These are phyloP conservation scores for Eutrema heterophyllum DNA, from an alignment of 345 rosid genomes.

Conservation along the genomic window DNA sequence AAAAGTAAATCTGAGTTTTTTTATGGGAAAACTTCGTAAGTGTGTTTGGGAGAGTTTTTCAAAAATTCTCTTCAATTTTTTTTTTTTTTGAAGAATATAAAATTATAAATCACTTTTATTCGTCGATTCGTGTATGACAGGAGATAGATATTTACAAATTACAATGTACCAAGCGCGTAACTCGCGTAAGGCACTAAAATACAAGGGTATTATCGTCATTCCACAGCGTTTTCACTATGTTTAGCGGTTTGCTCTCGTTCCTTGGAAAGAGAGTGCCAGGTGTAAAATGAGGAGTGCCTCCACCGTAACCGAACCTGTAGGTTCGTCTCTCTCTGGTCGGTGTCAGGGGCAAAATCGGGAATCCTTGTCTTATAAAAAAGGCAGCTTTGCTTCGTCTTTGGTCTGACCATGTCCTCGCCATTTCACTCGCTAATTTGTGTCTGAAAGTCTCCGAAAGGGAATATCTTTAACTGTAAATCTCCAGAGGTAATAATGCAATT, in stretches of 20 bases:
- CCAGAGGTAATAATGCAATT: slow-evolving; percentile 2
- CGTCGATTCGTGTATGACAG: not conserved
- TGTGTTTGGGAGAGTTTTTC: too few species aligned
- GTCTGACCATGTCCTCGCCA: not conserved
- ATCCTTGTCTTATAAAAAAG: not conserved
- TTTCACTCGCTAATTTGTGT: slow-evolving; percentile 1
- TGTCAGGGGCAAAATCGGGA: slow-evolving; percentile 15
- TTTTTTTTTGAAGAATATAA: too few species aligned
- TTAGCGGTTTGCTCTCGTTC: not conserved
- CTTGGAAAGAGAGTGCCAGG: not conserved
- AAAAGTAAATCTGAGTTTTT: too few species aligned
- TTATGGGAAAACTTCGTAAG: too few species aligned
- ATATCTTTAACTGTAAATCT: not conserved
- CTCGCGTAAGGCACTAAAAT: not conserved
- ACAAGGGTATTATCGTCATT: not conserved
- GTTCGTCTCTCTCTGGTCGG: slow-evolving; percentile 19
- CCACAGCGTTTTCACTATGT: not conserved
- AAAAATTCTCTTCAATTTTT: too few species aligned
- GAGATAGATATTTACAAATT: not conserved
- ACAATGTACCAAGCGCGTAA: slow-evolving; percentile 7
- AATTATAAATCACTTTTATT: not conserved
- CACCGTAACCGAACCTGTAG: slow-evolving; percentile 14
- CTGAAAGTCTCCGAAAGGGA: not conserved
- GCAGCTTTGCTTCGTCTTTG: not conserved
- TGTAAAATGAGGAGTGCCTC: not conserved